Conservation (phyloP, 1,284 basidiomycete genomes). For the Moniliophthora roreri region DNA sequence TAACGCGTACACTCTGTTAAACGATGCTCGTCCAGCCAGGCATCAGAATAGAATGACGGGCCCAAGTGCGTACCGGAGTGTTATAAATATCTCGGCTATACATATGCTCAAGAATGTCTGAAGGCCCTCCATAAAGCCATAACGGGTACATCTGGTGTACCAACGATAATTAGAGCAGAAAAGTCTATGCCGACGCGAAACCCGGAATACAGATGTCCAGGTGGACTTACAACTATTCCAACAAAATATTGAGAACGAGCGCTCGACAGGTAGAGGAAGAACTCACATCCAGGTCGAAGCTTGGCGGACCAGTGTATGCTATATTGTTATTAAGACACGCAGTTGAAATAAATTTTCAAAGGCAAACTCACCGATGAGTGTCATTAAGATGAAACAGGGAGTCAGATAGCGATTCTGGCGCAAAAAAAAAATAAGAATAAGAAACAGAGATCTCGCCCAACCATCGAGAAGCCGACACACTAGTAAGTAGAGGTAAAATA, state of each 20-base stretch:
- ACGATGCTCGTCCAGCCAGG: background rate
- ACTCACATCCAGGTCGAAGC: constrained; percentile 1
- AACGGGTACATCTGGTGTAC: constrained; percentile 18
- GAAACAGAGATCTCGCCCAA: background rate
- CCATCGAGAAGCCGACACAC: background rate
- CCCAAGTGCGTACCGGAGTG: constrained; percentile 14
- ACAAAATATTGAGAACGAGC: background rate
- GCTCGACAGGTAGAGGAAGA: background rate
- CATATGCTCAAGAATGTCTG: constrained; percentile 17
- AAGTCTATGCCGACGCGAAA: too few species aligned
- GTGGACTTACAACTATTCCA: background rate
- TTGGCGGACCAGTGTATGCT: background rate
- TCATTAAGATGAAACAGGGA: constrained; percentile 3
- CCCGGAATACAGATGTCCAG: background rate
- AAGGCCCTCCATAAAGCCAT: constrained; percentile 20
- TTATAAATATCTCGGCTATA: constrained; percentile 19
- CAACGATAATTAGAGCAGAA: background rate
- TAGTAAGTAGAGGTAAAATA: constrained; percentile 7
- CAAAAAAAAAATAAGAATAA: background rate
- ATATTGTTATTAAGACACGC: too few species aligned
- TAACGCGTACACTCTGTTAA: constrained; percentile 18
- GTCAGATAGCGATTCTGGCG: constrained; percentile 11
- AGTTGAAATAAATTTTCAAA: background rate
- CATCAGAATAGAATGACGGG: background rate
- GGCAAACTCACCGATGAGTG: constrained; percentile 6